phyloP scores from a whole-genome alignment of 352 stramenopile species.

The Blastocystis sp. region DNA sequence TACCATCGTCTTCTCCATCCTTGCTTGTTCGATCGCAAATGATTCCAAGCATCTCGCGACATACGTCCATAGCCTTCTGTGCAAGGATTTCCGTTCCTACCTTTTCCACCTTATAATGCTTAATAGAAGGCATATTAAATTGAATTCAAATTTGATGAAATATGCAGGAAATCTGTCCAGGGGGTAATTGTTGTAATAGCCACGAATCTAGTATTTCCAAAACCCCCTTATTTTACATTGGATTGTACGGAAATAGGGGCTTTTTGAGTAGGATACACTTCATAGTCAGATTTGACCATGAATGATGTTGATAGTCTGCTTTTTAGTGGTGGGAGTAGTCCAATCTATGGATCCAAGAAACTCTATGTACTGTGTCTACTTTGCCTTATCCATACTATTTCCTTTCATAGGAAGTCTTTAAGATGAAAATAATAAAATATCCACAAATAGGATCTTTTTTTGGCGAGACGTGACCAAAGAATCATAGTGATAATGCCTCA shows the following conservation, averaged over 20 bases:
- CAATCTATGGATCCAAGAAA: too few species aligned
- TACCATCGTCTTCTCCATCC: constrained; percentile 32
- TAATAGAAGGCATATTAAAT: constrained; percentile 5
- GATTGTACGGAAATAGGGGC: neutral
- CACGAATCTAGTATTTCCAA: neutral
- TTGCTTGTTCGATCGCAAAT: constrained; percentile 42
- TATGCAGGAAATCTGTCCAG: constrained; percentile 4
- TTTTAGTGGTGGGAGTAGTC: too few species aligned
- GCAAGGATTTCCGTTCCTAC: constrained; percentile 33
- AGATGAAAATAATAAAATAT: neutral
- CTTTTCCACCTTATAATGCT: constrained; percentile 41
- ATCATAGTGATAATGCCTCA: neutral
- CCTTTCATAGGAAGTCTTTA: neutral
- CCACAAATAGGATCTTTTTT: too few species aligned
- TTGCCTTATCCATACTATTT: neutral
- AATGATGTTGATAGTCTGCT: too few species aligned
- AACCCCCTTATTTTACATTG: neutral
- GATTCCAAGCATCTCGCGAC: constrained; percentile 27
- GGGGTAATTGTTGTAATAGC: neutral
- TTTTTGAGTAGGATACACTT: neutral
- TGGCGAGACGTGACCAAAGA: too few species aligned
- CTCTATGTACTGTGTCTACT: neutral
- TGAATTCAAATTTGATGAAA: constrained; percentile 23
- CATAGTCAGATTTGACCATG: too few species aligned
- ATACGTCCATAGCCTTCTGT: constrained; percentile 33